A percentile compares a stretch with the other conserved stretches of the same genome.
Conservation (phyloP, 2,329 filamentous ascomycete species). For the Diplodia intermedia region DNA sequence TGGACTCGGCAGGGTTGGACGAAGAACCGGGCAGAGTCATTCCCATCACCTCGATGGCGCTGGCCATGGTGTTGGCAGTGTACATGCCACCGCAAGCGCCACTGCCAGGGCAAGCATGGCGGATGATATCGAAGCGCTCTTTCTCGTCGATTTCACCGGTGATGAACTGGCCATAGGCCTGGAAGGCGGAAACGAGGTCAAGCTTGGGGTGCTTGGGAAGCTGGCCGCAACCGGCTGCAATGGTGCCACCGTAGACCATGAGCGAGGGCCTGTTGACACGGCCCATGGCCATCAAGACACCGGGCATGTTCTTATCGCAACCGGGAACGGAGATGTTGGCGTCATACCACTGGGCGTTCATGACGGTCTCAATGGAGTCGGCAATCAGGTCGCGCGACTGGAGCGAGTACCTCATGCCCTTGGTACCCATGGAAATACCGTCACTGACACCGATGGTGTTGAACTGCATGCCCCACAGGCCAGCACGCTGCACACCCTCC, state of each 20-base stretch:
- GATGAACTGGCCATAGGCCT: conserved; percentile 95
- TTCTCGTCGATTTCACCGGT: conserved; percentile 90
- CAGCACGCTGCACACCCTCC: conserved; percentile 74
- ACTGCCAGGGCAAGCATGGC: conserved; percentile 83
- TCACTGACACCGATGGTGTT: conserved; percentile 99
- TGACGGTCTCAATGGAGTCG: conserved; percentile 98
- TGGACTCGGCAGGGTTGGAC: conserved; percentile 58
- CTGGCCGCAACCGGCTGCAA: conserved; percentile 77
- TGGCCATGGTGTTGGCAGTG: conserved; percentile 62
- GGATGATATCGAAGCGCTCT: conserved; percentile 91
- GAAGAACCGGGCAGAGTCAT: conserved; percentile 60
- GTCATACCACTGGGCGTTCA: conserved; percentile 99
- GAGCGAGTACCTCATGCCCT: conserved; percentile 93
- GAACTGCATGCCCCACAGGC: conserved; percentile 93
- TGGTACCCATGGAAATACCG: conserved; percentile 97
- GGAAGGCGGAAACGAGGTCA: conserved; percentile 97
- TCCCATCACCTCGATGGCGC: conserved; percentile 59
- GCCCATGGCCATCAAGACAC: conserved; percentile 78
- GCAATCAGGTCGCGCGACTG: conserved; percentile 97
- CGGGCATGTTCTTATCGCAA: conserved; percentile 98
- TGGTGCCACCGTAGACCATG: conserved; percentile 98
- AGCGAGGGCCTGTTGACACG: conserved; percentile 91
- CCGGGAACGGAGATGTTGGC: conserved; percentile 95
- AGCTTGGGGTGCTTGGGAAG: conserved; percentile 76
- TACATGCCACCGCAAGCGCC: conserved; percentile 86